Conservation (phyloP, 441 rosid genomes). For the Lepidium campestre region DNA sequence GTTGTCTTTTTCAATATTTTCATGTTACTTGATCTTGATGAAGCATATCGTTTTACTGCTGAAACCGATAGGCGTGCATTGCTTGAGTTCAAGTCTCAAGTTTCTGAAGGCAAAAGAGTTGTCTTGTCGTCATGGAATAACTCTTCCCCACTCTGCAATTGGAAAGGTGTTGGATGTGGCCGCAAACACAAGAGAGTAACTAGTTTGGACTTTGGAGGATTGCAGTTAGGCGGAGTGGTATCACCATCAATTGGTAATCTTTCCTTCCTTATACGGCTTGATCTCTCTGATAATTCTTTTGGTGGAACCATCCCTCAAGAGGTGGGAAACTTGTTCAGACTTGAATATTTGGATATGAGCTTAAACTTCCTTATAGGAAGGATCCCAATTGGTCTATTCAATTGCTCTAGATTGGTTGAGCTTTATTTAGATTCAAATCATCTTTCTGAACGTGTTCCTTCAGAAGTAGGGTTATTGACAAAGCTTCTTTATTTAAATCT, state of each 20-base stretch:
- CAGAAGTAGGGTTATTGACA: not conserved
- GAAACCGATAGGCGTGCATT: not conserved
- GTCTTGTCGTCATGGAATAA: not conserved
- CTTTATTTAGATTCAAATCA: not conserved
- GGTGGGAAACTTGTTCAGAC: not conserved
- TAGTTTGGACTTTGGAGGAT: not conserved
- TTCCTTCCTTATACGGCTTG: not conserved
- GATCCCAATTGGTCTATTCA: not conserved
- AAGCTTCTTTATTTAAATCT: not conserved
- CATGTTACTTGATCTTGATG: not conserved
- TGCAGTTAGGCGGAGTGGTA: not conserved
- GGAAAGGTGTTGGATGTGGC: not conserved
- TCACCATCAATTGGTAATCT: conserved; percentile 3
- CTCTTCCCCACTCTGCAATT: not conserved
- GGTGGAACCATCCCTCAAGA: not conserved
- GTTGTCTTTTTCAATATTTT: not conserved
- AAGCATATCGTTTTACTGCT: not conserved
- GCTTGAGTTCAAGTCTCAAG: not conserved
- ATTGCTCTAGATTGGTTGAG: not conserved
- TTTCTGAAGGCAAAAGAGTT: not conserved
- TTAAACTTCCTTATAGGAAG: not conserved
- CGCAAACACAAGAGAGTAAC: not conserved
- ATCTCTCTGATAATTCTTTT: not conserved
- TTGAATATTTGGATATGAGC: not conserved
- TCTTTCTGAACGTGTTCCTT: not conserved